These are phyloP conservation scores for Rhodocollybia butyracea DNA, from an alignment of 768 basidiomycete species.

Conservation along the genomic window DNA sequence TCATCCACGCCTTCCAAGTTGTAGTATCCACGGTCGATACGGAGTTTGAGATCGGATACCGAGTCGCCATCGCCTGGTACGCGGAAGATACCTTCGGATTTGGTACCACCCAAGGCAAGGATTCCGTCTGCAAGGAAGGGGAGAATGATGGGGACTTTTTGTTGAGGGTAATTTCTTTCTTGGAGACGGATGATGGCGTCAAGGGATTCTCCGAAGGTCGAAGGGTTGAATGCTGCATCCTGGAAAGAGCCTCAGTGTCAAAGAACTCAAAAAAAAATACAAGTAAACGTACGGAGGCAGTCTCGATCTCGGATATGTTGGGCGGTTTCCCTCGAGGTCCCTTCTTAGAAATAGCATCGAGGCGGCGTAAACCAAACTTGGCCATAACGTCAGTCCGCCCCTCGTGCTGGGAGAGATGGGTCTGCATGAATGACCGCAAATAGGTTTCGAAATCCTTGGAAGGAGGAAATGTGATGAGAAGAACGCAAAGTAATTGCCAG, in stretches of 20 bases:
- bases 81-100: conserved; percentile 89
- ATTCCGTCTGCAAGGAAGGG: conserved; percentile 93
- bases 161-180: conserved; percentile 78
- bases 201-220: conserved; percentile 89
- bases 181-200: conserved; percentile 83
- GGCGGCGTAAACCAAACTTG: conserved; percentile 81
- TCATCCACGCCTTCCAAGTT: conserved; percentile 88
- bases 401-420: conserved; percentile 61
- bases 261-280: background rate
- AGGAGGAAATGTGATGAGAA: conserved; percentile 89
- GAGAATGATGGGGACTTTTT: conserved; percentile 88
- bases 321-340: conserved; percentile 87
- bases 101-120: conserved; percentile 80
- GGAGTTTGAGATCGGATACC: conserved; percentile 83
- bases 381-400: conserved; percentile 88
- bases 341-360: conserved; percentile 72
- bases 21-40: conserved; percentile 90
- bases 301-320: conserved; percentile 82
- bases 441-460: conserved; percentile 91
- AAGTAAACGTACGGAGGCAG: conserved; percentile 64
- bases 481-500: conserved; percentile 90
- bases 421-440: conserved; percentile 74
- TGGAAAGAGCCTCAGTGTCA: conserved; percentile 19
- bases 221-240: conserved; percentile 94
- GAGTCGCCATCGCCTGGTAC: conserved; percentile 89